A percentile compares a stretch with the other conserved stretches of the same genome.
phyloP scores from a whole-genome alignment of 257 asterid species.

The Solanum ossicruentum region DNA sequence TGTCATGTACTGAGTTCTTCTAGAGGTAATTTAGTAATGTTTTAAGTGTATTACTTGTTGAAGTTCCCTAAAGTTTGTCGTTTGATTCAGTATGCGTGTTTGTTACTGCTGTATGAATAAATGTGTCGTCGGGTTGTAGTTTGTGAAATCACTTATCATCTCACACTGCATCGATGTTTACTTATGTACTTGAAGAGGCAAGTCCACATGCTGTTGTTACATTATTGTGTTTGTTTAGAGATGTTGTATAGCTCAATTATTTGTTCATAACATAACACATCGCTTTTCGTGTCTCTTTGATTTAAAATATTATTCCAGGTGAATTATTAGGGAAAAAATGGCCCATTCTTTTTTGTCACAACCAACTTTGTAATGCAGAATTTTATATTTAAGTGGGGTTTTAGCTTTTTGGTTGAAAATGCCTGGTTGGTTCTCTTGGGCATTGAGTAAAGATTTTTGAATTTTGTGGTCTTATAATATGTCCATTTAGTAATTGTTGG shows the following conservation, averaged over 20 bases:
- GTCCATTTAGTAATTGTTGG: background rate
- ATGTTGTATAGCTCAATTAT: background rate
- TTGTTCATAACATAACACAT: background rate
- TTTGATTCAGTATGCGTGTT: background rate
- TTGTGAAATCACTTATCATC: background rate
- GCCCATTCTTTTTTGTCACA: background rate
- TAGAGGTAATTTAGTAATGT: slow-evolving; percentile 1
- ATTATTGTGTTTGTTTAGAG: background rate
- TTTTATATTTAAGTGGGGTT: background rate
- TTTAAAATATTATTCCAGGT: background rate
- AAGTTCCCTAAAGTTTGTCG: background rate
- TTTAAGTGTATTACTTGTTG: slow-evolving; percentile 11
- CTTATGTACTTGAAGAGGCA: background rate
- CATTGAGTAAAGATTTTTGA: background rate
- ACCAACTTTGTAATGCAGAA: background rate
- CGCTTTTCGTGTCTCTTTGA: background rate
- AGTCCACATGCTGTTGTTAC: background rate
- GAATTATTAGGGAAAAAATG: background rate
- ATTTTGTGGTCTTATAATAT: background rate
- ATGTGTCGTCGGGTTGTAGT: background rate
- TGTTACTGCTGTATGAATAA: background rate
- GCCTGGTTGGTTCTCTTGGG: background rate
- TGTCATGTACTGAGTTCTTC: background rate
- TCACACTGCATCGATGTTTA: background rate
- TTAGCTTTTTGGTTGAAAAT: background rate